Conservation (phyloP, 768 basidiomycete species). For the Leccinum aurantiacum region DNA sequence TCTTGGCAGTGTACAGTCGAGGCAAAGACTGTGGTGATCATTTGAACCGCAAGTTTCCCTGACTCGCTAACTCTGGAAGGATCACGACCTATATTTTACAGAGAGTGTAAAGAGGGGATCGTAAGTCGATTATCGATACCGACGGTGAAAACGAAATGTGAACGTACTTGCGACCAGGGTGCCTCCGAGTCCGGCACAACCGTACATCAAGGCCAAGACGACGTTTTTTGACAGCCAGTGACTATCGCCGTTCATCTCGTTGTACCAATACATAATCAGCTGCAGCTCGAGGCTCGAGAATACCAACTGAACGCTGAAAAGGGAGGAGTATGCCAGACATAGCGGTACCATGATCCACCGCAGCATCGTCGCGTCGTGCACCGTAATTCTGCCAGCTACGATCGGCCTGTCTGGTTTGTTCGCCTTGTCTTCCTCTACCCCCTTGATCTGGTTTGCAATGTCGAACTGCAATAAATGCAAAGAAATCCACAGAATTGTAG, state of each 20-base stretch:
- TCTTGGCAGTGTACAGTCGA: constrained; percentile 53
- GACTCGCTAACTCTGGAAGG: constrained; percentile 28
- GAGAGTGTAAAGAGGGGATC: background rate
- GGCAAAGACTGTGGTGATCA: constrained; percentile 39
- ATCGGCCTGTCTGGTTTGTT: constrained; percentile 49
- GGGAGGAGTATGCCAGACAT: constrained; percentile 37
- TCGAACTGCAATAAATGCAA: constrained; percentile 45
- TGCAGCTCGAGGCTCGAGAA: constrained; percentile 36
- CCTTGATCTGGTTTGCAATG: constrained; percentile 19
- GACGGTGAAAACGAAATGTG: background rate
- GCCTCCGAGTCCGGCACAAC: constrained; percentile 38
- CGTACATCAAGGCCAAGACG: constrained; percentile 40
- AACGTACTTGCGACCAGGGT: constrained; percentile 39
- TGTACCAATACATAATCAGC: constrained; percentile 37
- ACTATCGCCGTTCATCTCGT: constrained; percentile 38
- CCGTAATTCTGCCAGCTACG: constrained; percentile 42
- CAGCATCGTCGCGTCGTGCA: constrained; percentile 34
- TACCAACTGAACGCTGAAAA: constrained; percentile 33
- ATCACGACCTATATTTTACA: constrained; percentile 19
- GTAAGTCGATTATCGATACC: background rate
- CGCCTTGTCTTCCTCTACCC: constrained; percentile 38
- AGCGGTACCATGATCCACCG: constrained; percentile 37
- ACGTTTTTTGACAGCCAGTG: constrained; percentile 41
- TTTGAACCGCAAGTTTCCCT: constrained; percentile 31
- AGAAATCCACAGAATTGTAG: constrained; percentile 43